Evolutionary conservation across 2,329 filamentous ascomycete species (phyloP), one percentile per base, ranked within the genome.

Genomic region (Tolypocladium capitatum): DNA sequence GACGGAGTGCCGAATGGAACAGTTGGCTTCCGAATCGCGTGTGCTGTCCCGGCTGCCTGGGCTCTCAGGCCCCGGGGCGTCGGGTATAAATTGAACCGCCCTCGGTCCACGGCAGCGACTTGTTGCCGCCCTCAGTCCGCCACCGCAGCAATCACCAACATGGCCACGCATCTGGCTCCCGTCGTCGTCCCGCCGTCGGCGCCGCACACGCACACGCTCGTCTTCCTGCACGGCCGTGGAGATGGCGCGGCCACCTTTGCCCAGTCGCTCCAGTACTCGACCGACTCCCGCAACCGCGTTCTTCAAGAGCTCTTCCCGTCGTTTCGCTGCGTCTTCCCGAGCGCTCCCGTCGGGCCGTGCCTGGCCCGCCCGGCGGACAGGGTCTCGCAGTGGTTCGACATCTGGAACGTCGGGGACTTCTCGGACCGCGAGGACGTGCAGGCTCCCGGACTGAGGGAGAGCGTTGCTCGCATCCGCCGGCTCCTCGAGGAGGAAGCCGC

Each of bases 361-460:
- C 60, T 63, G 46, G 49, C 46, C 5, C 50, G 47, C 14, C 52
- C 51, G 8, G 2, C 30, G 16, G 27, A 62, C 27, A 50, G 56
- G 8, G 48, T 53, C 48, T 62, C 66, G 9, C 70, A 74, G 53
- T 77, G 73, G 74, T 77, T 76, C 55, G 72, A 77, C 54, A 63
- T 74, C 33, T 71, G 64, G 61, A 68, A 70, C 45, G 59, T 67
- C 1, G 53, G 60, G 18, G 58, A 70, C 48, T 67, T 70, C 16
- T 44, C 60, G 1, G 59, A 68, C n/a, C 54, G 59, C 16, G 69
- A 75, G 49, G 66, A 71, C 3, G 49, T 71, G 5, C 71, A 74
- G 53, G 56, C 56, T 0, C 51, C 58, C 0, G 72, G 71, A 0
- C 54, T 77, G 11, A 56, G 54, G 32, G 66, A 69, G 10, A 66